phyloP scores from a whole-genome alignment of 2,329 filamentous ascomycete species.

The Niveomyces coronatus region DNA sequence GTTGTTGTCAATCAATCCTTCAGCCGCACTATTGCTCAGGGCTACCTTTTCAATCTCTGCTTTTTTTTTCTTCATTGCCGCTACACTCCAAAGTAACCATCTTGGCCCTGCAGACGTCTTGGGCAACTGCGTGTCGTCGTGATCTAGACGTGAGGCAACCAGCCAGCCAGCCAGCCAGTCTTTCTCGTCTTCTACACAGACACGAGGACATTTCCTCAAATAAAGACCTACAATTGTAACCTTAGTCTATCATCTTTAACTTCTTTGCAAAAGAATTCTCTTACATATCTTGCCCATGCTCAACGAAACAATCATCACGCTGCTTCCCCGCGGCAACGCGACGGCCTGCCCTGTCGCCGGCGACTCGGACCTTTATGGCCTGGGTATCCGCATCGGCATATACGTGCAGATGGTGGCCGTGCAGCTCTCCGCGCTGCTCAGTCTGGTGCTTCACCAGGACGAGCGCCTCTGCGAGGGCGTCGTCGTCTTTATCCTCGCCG shows the following conservation, averaged over 20 bases:
- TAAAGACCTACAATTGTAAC: too few relatives aligned
- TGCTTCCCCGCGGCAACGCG: not conserved
- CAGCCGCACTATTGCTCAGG: too few relatives aligned
- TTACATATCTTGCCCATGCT: not conserved
- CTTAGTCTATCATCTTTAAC: not conserved
- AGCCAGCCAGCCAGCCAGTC: too few relatives aligned
- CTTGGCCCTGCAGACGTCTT: too few relatives aligned
- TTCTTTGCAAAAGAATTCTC: not conserved
- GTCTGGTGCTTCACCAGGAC: conserved; percentile 12
- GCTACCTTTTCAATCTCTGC: too few relatives aligned
- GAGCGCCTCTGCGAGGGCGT: conserved; percentile 15
- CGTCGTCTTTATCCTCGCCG: conserved; percentile 16
- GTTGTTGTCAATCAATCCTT: too few relatives aligned
- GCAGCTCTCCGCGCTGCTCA: conserved; percentile 15
- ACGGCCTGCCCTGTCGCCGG: conserved; percentile 13
- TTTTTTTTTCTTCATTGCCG: too few relatives aligned
- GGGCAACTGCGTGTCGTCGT: too few relatives aligned
- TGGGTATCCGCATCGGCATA: conserved; percentile 19
- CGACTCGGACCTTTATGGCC: conserved; percentile 18
- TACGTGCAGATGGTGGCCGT: conserved; percentile 19
- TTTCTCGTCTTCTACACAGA: too few relatives aligned
- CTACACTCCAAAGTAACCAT: too few relatives aligned
- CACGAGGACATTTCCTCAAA: too few relatives aligned
- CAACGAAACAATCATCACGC: conserved; percentile 1
- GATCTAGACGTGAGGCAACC: too few relatives aligned